A percentile compares a stretch with the other conserved stretches of the same genome.
phyloP scores from a whole-genome alignment of 495 filamentous ascomycete species.

The Aspergillus ellipticus region DNA sequence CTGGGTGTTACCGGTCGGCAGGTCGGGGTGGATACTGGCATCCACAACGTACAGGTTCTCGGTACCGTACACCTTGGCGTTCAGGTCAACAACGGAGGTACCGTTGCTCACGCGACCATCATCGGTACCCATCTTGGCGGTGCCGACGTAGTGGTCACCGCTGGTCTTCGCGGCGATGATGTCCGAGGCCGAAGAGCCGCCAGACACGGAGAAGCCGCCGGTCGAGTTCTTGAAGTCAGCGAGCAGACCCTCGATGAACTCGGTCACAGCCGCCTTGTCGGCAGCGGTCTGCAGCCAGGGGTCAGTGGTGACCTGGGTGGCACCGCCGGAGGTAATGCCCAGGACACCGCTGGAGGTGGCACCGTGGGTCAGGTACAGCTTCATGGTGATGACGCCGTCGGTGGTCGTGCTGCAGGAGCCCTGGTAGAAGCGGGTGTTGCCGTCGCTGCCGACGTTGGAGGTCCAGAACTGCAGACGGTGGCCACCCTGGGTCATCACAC shows the following conservation, averaged over 20 bases:
- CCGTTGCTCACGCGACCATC: constrained; percentile 57
- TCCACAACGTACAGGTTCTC: constrained; percentile 51
- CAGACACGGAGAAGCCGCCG: constrained; percentile 39
- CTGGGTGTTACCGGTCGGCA: constrained; percentile 36
- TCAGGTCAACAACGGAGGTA: constrained; percentile 65
- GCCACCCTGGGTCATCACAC: constrained; percentile 61
- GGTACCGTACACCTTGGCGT: constrained; percentile 68
- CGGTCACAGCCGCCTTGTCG: constrained; percentile 12
- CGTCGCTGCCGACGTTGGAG: constrained; percentile 18
- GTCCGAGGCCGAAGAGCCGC: constrained; percentile 48
- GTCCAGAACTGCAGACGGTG: constrained; percentile 47
- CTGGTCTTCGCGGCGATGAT: constrained; percentile 44
- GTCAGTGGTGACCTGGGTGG: constrained; percentile 52
- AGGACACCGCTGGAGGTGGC: constrained; percentile 48
- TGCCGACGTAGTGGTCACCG: constrained; percentile 68
- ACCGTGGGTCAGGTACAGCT: constrained; percentile 39
- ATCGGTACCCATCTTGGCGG: constrained; percentile 62
- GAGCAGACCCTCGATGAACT: constrained; percentile 41
- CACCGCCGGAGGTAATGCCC: constrained; percentile 51
- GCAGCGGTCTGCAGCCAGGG: constrained; percentile 19
- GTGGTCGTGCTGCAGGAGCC: constrained; percentile 16
- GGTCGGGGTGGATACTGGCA: constrained; percentile 30
- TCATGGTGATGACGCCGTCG: constrained; percentile 26
- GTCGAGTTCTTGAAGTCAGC: constrained; percentile 50
- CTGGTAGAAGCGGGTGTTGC: constrained; percentile 21